Evolutionary conservation across 2,329 filamentous ascomycete species (phyloP).

Genomic region (Fusarium denticulatum): DNA sequence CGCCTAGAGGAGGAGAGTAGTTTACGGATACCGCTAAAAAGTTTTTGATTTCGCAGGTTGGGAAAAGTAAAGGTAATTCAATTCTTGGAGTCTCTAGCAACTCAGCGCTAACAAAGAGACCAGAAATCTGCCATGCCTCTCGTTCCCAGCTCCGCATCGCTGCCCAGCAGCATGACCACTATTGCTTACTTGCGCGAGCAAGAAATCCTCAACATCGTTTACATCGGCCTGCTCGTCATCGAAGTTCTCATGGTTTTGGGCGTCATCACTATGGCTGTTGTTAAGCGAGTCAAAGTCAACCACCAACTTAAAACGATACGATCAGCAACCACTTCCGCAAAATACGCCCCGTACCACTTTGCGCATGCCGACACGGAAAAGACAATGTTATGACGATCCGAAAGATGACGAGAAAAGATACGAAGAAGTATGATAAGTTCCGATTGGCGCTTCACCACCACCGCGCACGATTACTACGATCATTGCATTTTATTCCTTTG

Average conservation of each 20-base stretch:
- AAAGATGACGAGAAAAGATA: background rate
- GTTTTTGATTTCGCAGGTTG: background rate
- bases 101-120: constrained; percentile 1
- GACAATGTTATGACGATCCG: constrained; percentile 13
- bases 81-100: background rate
- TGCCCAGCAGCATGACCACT: constrained; percentile 32
- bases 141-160: constrained; percentile 31
- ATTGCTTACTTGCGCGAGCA: constrained; percentile 43
- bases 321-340: constrained; percentile 1
- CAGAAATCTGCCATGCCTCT: constrained; percentile 35
- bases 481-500: constrained; percentile 30
- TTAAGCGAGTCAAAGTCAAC: constrained; percentile 41
- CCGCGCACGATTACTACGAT: constrained; percentile 10
- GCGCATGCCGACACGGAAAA: constrained; percentile 11
- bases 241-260: constrained; percentile 57
- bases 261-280: constrained; percentile 48
- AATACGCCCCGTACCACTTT: constrained; percentile 21
- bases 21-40: background rate
- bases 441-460: constrained; percentile 1
- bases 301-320: constrained; percentile 24
- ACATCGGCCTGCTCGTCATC: constrained; percentile 58
- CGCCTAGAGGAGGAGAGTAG: background rate
- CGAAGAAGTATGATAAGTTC: background rate
- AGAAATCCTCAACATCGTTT: constrained; percentile 56
- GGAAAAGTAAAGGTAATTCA: background rate